Conservation (phyloP, 768 basidiomycete species). For the Collybiopsis luxurians region DNA sequence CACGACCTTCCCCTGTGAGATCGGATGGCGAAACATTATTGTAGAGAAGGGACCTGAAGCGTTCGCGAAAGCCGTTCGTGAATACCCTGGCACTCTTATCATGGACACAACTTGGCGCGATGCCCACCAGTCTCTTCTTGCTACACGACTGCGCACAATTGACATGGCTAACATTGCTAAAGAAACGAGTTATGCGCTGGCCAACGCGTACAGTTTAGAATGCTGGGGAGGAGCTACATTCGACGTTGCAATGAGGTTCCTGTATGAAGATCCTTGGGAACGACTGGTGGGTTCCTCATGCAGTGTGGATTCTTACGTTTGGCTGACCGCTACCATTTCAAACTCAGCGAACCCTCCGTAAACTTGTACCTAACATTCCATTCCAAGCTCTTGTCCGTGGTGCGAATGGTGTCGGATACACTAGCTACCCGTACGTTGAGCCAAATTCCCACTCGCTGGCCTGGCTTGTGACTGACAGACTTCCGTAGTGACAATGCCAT, state of each 20-base stretch:
- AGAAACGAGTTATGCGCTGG: slow-evolving; percentile 92
- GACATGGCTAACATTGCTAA: slow-evolving; percentile 99
- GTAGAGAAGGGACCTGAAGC: slow-evolving; percentile 97
- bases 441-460: slow-evolving; percentile 8
- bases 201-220: slow-evolving; percentile 95
- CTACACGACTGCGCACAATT: slow-evolving; percentile 91
- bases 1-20: slow-evolving; percentile 75
- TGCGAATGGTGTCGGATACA: slow-evolving; percentile 98
- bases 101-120: slow-evolving; percentile 99
- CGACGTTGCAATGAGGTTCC: slow-evolving; percentile 98
- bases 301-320: background rate
- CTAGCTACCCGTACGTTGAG: slow-evolving; percentile 84
- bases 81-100: slow-evolving; percentile 92
- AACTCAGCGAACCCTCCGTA: slow-evolving; percentile 79
- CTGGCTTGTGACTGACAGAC: background rate
- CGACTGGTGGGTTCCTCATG: slow-evolving; percentile 62
- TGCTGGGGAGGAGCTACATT: slow-evolving; percentile 99
- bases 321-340: slow-evolving; percentile 12
- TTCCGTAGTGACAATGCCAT: slow-evolving; percentile 86
- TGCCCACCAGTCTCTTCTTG: slow-evolving; percentile 96
- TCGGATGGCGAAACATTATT: slow-evolving; percentile 98
- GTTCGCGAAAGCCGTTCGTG: slow-evolving; percentile 96
- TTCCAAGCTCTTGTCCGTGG: slow-evolving; percentile 98
- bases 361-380: slow-evolving; percentile 97
- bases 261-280: slow-evolving; percentile 99